These are phyloP conservation scores for Wickerhamiella vanderwaltii DNA, from an alignment of 805 yeast genomes.

Conservation along the genomic window DNA sequence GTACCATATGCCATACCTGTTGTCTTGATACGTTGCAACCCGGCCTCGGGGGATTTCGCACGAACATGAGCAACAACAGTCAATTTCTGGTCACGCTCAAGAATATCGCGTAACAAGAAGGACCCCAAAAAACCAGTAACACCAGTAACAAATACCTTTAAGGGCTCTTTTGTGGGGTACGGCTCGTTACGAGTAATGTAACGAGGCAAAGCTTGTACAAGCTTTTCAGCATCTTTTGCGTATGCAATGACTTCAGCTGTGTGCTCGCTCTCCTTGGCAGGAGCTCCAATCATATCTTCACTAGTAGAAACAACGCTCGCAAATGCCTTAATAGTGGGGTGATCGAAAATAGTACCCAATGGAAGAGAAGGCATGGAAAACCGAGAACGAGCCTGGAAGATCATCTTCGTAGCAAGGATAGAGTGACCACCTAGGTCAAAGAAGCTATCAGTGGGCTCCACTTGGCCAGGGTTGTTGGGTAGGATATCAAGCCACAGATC, in stretches of 20 bases:
- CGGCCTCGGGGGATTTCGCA: slow-evolving; percentile 56
- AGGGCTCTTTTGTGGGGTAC: slow-evolving; percentile 28
- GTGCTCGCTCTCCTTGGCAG: slow-evolving; percentile 30
- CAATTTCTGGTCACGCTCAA: slow-evolving; percentile 43
- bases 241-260: slow-evolving; percentile 30
- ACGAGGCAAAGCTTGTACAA: slow-evolving; percentile 33
- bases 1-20: slow-evolving; percentile 75
- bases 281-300: slow-evolving; percentile 25
- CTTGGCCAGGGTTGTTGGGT: slow-evolving; percentile 72
- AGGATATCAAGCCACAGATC: slow-evolving; percentile 78
- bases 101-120: slow-evolving; percentile 65
- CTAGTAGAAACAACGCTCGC: slow-evolving; percentile 58
- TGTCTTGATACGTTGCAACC: slow-evolving; percentile 59
- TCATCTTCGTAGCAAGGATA: slow-evolving; percentile 92
- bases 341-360: slow-evolving; percentile 76
- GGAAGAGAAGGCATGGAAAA: slow-evolving; percentile 67
- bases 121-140: slow-evolving; percentile 95
- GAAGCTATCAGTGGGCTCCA: slow-evolving; percentile 74
- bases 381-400: slow-evolving; percentile 73
- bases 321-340: slow-evolving; percentile 73
- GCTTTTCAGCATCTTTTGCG: slow-evolving; percentile 58
- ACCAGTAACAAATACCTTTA: slow-evolving; percentile 81
- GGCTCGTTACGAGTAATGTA: slow-evolving; percentile 36
- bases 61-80: slow-evolving; percentile 82
- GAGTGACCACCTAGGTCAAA: slow-evolving; percentile 98